Evolutionary conservation across 352 stramenopile genomes (phyloP).

Genomic region (Globisporangium heterothallicum): DNA sequence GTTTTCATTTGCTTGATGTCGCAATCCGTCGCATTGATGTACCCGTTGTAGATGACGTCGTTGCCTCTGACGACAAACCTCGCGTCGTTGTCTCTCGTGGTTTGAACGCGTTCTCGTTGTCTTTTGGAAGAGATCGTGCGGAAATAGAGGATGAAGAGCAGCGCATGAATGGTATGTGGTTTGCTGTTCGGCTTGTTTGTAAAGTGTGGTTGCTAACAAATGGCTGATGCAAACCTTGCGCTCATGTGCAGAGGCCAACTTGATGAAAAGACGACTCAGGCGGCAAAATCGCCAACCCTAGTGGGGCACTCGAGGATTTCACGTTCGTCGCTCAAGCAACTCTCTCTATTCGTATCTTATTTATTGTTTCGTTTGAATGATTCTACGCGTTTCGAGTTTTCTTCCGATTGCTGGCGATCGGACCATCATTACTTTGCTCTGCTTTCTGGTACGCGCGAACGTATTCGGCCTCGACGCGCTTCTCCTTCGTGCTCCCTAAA

Average conservation of each 20-base stretch:
- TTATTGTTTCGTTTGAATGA: background rate
- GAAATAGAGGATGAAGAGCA: conserved; percentile 29
- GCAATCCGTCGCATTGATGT: no score
- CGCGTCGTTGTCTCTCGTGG: background rate
- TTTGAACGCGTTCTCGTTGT: conserved; percentile 15
- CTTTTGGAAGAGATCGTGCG: conserved; percentile 20
- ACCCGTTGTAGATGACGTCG: background rate
- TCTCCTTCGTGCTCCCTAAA: conserved; percentile 48
- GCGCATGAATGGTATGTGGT: conserved; percentile 25
- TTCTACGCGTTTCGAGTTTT: conserved; percentile 6
- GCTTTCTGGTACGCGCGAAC: conserved; percentile 28
- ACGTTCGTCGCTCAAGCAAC: background rate
- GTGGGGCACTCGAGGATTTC: background rate
- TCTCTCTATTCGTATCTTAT: conserved; percentile 6
- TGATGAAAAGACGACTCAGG: conserved; percentile 30
- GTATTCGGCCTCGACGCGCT: conserved; percentile 49
- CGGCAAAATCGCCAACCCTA: conserved; percentile 15
- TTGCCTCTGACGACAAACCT: background rate
- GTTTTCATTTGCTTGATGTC: no score
- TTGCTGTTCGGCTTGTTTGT: background rate
- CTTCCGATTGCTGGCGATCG: conserved; percentile 1
- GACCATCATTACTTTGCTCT: background rate
- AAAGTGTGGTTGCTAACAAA: background rate
- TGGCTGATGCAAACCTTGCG: no score
- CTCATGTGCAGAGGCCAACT: conserved; percentile 26